Evolutionary conservation across 768 basidiomycete genomes (phyloP).

Genomic region (Mycena latifolia): DNA sequence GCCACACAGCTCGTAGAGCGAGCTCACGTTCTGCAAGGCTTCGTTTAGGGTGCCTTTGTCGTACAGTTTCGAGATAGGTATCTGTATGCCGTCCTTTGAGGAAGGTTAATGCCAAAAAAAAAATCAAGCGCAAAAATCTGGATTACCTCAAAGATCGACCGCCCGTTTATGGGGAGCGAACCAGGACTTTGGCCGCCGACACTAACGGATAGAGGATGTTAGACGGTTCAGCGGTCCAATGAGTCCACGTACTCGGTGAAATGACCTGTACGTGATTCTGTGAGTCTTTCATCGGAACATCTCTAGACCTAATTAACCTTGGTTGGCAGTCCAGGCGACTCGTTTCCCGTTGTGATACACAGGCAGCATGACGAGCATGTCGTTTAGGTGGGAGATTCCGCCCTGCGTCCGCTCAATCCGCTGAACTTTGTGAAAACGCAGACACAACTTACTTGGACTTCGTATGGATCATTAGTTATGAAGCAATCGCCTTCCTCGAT

Average conservation of each 20-base stretch:
- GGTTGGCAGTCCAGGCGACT: slow-evolving; percentile 46
- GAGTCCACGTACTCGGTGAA: slow-evolving; percentile 39
- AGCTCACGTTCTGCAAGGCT: slow-evolving; percentile 40
- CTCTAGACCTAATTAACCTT: slow-evolving; percentile 8
- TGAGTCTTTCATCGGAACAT: not conserved
- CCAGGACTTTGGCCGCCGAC: slow-evolving; percentile 35
- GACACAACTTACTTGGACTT: slow-evolving; percentile 27
- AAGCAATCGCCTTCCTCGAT: slow-evolving; percentile 45
- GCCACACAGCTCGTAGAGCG: too few species aligned
- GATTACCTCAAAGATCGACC: slow-evolving; percentile 42
- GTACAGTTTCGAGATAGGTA: slow-evolving; percentile 44
- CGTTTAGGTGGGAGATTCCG: slow-evolving; percentile 47
- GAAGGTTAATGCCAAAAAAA: too few species aligned
- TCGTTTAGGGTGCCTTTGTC: slow-evolving; percentile 40
- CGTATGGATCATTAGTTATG: slow-evolving; percentile 47
- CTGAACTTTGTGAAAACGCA: not conserved
- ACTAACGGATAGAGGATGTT: not conserved
- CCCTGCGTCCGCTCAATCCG: slow-evolving; percentile 20
- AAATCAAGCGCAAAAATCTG: too few species aligned
- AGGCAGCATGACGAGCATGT: slow-evolving; percentile 45
- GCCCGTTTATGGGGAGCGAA: slow-evolving; percentile 29
- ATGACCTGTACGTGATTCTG: slow-evolving; percentile 35
- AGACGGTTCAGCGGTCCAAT: not conserved
- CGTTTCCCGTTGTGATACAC: slow-evolving; percentile 43
- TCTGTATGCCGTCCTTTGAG: slow-evolving; percentile 47